Percentiles rank a stretch among this genome's conserved stretches.
phyloP scores from a whole-genome alignment of 2,329 filamentous ascomycete species.

The Stachybotrys echinatus region DNA sequence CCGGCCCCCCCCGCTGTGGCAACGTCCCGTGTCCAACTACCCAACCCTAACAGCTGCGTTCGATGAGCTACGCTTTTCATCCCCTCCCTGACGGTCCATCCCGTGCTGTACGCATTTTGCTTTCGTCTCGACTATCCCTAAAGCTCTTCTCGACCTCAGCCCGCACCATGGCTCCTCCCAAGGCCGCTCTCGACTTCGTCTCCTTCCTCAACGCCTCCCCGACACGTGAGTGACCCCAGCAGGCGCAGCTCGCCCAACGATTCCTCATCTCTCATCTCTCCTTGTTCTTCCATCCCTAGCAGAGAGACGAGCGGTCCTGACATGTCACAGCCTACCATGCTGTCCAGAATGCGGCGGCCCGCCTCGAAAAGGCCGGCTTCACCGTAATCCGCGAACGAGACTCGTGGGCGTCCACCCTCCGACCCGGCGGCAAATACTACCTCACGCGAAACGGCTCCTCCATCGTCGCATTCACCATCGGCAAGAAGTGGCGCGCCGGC shows the following conservation, averaged over 20 bases:
- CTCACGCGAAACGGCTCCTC: constrained; percentile 90
- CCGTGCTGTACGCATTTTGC: too few relatives aligned
- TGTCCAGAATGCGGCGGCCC: constrained; percentile 70
- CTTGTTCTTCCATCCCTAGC: too few relatives aligned
- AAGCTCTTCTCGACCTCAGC: constrained; percentile 22
- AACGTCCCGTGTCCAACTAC: too few relatives aligned
- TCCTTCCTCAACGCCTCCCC: constrained; percentile 93
- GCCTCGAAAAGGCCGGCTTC: constrained; percentile 81
- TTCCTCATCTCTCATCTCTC: too few relatives aligned
- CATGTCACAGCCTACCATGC: constrained; percentile 98
- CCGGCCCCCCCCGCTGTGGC: too few relatives aligned
- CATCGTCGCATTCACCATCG: constrained; percentile 87
- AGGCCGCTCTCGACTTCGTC: constrained; percentile 74
- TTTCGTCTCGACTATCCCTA: too few relatives aligned
- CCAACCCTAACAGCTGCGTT: too few relatives aligned
- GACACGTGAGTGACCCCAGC: constrained; percentile 59
- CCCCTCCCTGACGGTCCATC: too few relatives aligned
- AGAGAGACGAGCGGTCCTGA: too few relatives aligned
- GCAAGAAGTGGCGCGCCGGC: constrained; percentile 83
- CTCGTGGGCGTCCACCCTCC: constrained; percentile 73
- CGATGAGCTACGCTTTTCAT: too few relatives aligned
- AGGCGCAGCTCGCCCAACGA: neutral
- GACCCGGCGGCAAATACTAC: constrained; percentile 91
- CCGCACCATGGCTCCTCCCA: constrained; percentile 44
- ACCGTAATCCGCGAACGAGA: constrained; percentile 84